Percentiles rank a stretch among this genome's conserved stretches.
Evolutionary conservation across 2,329 filamentous ascomycete genomes (phyloP).

Genomic region (Ceratocystis harringtonii): DNA sequence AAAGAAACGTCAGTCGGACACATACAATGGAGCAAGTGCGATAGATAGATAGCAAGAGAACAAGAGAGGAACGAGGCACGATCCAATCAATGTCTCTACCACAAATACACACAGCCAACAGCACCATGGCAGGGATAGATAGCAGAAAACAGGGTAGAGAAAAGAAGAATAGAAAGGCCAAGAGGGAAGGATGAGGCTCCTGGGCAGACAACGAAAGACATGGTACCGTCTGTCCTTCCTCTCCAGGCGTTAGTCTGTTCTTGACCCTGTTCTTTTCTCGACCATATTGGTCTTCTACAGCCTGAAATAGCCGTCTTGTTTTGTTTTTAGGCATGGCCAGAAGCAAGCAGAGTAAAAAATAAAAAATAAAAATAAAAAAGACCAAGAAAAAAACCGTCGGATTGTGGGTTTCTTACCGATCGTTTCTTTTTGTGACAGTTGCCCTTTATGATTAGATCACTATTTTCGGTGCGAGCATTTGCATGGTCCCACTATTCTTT

Average conservation of each 20-base stretch:
- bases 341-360: not conserved
- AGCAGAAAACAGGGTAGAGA: slow-evolving; percentile 3
- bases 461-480: too few species aligned
- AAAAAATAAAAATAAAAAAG: not conserved
- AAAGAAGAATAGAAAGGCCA: not conserved
- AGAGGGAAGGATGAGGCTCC: not conserved
- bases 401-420: too few species aligned
- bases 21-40: too few species aligned
- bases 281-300: not conserved
- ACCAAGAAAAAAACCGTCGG: not conserved
- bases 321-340: not conserved
- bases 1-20: too few species aligned
- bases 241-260: not conserved
- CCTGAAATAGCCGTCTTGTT: not conserved
- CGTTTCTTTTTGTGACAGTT: too few species aligned
- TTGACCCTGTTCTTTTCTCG: not conserved
- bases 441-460: too few species aligned
- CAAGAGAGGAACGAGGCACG: slow-evolving; percentile 13
- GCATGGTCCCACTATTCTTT: not conserved
- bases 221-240: not conserved
- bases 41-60: too few species aligned
- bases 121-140: slow-evolving; percentile 5
- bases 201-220: not conserved
- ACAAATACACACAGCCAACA: not conserved
- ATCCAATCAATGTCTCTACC: too few species aligned